A percentile compares a stretch with the other conserved stretches of the same genome.
phyloP scores from a whole-genome alignment of 108 stramenopile species.

The Cafeteria roenbergensis region DNA sequence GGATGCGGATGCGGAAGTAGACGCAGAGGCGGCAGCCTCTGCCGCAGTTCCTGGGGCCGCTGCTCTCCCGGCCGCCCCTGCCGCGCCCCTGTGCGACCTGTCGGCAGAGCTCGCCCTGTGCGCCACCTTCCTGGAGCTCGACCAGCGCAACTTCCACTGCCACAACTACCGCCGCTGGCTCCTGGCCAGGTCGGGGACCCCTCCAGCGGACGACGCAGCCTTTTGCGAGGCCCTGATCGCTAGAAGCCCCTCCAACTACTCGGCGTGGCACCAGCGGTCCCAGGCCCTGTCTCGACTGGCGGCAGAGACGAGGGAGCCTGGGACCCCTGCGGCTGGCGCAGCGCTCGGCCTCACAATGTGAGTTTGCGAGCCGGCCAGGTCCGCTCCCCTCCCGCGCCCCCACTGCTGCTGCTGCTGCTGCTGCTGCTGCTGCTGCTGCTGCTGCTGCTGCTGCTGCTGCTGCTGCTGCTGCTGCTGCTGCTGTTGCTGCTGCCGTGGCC shows the following conservation, averaged over 20 bases:
- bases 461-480: constrained; percentile 8
- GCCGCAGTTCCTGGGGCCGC: too few species aligned
- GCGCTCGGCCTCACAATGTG: constrained; percentile 12
- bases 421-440: too few species aligned
- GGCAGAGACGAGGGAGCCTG: constrained; percentile 16
- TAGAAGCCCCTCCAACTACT: constrained; percentile 88
- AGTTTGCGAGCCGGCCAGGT: too few species aligned
- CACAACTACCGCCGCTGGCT: constrained; percentile 88
- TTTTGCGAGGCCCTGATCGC: constrained; percentile 69
- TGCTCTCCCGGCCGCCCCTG: too few species aligned
- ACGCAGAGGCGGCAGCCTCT: too few species aligned
- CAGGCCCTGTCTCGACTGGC: constrained; percentile 45
- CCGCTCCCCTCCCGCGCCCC: too few species aligned
- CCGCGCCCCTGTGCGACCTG: neutral
- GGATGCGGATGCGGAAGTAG: too few species aligned
- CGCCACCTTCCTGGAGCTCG: constrained; percentile 56
- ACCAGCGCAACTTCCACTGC: constrained; percentile 95
- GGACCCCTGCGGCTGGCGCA: neutral
- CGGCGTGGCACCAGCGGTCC: constrained; percentile 84
- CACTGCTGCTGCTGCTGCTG: too few species aligned
- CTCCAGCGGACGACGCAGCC: constrained; percentile 42
- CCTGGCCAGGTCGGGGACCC: constrained; percentile 36
- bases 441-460: constrained; percentile 9
- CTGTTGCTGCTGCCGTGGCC: constrained; percentile 1
- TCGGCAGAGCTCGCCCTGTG: constrained; percentile 62